Conservation (phyloP, 2,329 filamentous ascomycete species). For the Claviceps maximensis region DNA sequence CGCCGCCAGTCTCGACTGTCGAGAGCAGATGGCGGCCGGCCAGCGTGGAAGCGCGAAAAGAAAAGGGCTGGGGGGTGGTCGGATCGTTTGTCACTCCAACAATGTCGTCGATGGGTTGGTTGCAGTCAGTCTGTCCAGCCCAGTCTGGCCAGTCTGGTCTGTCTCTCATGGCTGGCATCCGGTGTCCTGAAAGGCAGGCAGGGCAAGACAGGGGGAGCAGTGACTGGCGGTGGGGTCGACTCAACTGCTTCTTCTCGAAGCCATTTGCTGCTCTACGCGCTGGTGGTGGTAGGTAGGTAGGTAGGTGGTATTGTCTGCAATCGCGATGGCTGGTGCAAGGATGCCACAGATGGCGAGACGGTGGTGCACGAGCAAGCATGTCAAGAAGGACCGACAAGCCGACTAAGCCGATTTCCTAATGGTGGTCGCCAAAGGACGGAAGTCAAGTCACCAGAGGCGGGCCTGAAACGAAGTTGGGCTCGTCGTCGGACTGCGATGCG, state of each 20-base stretch:
- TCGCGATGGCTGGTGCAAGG: background rate
- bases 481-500: constrained; percentile 3
- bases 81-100: background rate
- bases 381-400: background rate
- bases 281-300: background rate
- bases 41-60: background rate
- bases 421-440: background rate
- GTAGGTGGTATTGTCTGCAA: background rate
- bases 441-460: background rate
- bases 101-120: too few species aligned
- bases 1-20: too few species aligned
- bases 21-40: background rate
- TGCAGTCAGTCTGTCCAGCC: too few species aligned
- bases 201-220: too few species aligned
- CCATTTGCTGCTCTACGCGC: background rate
- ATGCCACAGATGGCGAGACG: background rate
- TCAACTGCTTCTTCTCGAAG: background rate
- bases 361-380: background rate
- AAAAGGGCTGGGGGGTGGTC: background rate
- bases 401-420: too few species aligned
- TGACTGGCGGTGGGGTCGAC: too few species aligned
- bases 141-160: too few species aligned
- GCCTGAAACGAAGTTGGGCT: constrained; percentile 1
- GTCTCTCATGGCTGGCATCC: too few species aligned
- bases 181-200: too few species aligned